Conservation (phyloP, 805 yeast genomes). For the Starmerella potacharoeniae region DNA sequence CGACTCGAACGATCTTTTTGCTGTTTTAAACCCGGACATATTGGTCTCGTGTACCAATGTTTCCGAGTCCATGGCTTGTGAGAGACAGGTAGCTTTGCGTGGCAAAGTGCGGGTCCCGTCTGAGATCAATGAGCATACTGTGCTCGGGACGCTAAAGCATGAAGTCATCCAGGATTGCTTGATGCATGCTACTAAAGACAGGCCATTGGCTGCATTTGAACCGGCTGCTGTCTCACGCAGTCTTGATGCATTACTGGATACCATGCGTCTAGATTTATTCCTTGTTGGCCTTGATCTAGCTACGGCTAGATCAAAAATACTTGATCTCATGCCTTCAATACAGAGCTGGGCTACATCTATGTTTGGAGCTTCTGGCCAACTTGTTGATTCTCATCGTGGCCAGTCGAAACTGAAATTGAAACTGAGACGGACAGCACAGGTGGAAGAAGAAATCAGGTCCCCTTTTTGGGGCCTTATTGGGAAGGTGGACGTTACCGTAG, state of each 20-base stretch:
- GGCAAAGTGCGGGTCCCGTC: slow-evolving; percentile 42
- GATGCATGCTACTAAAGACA: slow-evolving; percentile 30
- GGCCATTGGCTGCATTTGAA: neutral
- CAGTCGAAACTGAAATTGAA: slow-evolving; percentile 36
- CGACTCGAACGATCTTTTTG: slow-evolving; percentile 43
- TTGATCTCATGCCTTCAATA: slow-evolving; percentile 37
- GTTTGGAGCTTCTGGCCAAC: slow-evolving; percentile 28
- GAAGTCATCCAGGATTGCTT: slow-evolving; percentile 52
- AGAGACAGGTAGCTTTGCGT: slow-evolving; percentile 55
- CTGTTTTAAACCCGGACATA: slow-evolving; percentile 75
- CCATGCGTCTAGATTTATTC: slow-evolving; percentile 32
- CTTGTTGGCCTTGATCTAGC: slow-evolving; percentile 43
- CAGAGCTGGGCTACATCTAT: slow-evolving; percentile 26
- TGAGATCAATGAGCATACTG: slow-evolving; percentile 48
- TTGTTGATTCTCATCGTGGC: slow-evolving; percentile 7
- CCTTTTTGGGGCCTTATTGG: slow-evolving; percentile 86
- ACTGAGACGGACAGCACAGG: slow-evolving; percentile 37
- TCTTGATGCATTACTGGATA: slow-evolving; percentile 25
- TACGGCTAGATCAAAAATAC: slow-evolving; percentile 43
- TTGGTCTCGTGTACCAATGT: slow-evolving; percentile 71
- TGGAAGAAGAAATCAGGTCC: slow-evolving; percentile 88
- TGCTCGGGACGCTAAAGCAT: slow-evolving; percentile 79
- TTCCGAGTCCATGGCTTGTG: slow-evolving; percentile 64
- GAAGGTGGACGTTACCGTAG: slow-evolving; percentile 75
- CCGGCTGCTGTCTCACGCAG: slow-evolving; percentile 16